Conservation (phyloP, 495 filamentous ascomycete genomes). For the Penicillium desertorum region DNA sequence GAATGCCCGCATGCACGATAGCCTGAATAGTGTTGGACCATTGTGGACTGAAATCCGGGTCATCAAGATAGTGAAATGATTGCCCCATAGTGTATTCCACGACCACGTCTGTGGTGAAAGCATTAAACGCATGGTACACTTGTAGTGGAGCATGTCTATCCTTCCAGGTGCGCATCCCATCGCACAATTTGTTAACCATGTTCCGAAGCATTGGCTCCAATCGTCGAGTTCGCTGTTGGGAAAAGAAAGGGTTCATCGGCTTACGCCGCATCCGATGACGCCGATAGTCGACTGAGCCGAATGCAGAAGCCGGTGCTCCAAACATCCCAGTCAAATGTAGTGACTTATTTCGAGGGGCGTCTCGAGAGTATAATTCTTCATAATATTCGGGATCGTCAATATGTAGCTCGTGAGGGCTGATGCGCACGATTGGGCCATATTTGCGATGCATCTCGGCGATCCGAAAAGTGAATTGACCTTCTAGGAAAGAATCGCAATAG, state of each 20-base stretch:
- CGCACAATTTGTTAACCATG: slow-evolving; percentile 35
- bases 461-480: slow-evolving; percentile 40
- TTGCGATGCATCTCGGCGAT: slow-evolving; percentile 46
- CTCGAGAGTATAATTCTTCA: slow-evolving; percentile 46
- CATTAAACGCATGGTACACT: slow-evolving; percentile 37
- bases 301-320: slow-evolving; percentile 23
- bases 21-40: slow-evolving; percentile 31
- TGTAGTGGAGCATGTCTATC: slow-evolving; percentile 28
- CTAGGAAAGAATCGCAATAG: slow-evolving; percentile 43
- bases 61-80: slow-evolving; percentile 36
- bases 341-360: slow-evolving; percentile 32
- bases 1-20: slow-evolving; percentile 23
- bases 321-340: slow-evolving; percentile 32
- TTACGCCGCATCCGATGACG: slow-evolving; percentile 32
- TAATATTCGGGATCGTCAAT: slow-evolving; percentile 54
- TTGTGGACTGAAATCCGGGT: slow-evolving; percentile 32
- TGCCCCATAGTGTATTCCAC: slow-evolving; percentile 38
- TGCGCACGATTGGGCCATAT: slow-evolving; percentile 58
- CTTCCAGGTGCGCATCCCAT: slow-evolving; percentile 32
- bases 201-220: slow-evolving; percentile 34
- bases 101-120: slow-evolving; percentile 44
- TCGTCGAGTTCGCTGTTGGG: slow-evolving; percentile 27
- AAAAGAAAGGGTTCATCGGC: slow-evolving; percentile 44
- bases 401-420: slow-evolving; percentile 57
- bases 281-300: slow-evolving; percentile 30